Base-by-base conservation (phyloP, 2,329 filamentous ascomycete species). In the Stenocarpella maydis region DNA sequence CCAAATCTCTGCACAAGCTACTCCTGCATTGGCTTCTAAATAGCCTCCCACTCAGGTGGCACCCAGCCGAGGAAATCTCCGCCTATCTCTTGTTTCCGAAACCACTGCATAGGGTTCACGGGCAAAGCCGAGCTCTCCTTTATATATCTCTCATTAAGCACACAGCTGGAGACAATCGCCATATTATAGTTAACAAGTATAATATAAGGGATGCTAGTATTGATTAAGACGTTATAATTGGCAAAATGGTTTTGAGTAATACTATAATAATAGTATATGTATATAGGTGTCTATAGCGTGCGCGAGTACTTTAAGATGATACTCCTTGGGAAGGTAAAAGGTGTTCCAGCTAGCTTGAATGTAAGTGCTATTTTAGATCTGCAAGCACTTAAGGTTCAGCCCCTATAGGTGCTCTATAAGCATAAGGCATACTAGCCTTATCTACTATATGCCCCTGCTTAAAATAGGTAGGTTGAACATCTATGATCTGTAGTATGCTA, bases 91-190 rank as follows among this genome's bases (percentile, higher is more conserved):
- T 28, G 7, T 28, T 58, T n/a, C 37, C 34, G 41, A 3, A 58
- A 58, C 21, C 37, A 58, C 53, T 58, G 53, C 53, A 58, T 28
- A 26, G 53, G 53, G 37, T 43, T 58, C 21, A 43, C 14, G 4
- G 53, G 53, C 34, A 58, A 58, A n/a, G 53, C 53, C 21, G 4
- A 41, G 4, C 15, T 43, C 53, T 41, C 37, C 21, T 58, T 37
- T 8, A 15, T 8, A 41, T 15, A 1, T 19, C 21, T 19, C 53
- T 37, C 37, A 37, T n/a, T 3, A 15, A 26, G 37, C 4, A 21
- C 41, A n/a, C n/a, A n/a, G 37, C 37, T 58, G 31, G 14, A 43
- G 15, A n/a, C 21, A 58, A 58, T 58, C 15, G 53, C 53, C 7
- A 15, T 28, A 15, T 58, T 28, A 43, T 41, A 58, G 34, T 58